Percentiles rank a stretch among this genome's conserved stretches.
Conservation (phyloP, 2,329 filamentous ascomycete genomes). For the Tolypocladium capitatum region DNA sequence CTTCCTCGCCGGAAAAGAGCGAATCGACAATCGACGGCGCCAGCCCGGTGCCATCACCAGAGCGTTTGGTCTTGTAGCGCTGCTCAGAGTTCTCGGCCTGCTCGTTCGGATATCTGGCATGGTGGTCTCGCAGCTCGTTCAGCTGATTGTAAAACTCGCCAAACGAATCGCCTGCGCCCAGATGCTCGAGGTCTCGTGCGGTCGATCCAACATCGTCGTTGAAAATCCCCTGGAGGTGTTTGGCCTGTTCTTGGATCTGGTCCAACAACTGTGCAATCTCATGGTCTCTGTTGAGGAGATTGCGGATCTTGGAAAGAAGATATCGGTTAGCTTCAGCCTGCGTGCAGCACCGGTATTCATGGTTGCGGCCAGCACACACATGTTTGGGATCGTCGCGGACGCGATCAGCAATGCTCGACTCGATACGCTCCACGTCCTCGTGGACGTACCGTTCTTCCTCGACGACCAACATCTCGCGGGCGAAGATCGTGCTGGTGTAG, state of each 20-base stretch:
- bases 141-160: constrained; percentile 85
- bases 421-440: constrained; percentile 90
- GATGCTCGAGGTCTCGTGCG: constrained; percentile 67
- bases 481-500: background rate
- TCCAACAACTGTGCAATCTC: constrained; percentile 77
- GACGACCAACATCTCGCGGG: constrained; percentile 56
- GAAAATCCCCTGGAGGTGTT: constrained; percentile 71
- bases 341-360: background rate
- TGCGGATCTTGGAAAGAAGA: constrained; percentile 53
- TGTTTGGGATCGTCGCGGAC: constrained; percentile 79
- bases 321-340: constrained; percentile 9
- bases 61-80: constrained; percentile 64
- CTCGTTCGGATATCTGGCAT: constrained; percentile 84
- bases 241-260: constrained; percentile 77
- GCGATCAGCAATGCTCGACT: constrained; percentile 85
- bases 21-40: constrained; percentile 62
- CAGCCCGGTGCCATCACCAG: constrained; percentile 49
- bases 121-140: constrained; percentile 69
- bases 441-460: constrained; percentile 92
- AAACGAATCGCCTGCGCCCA: constrained; percentile 76
- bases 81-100: constrained; percentile 90
- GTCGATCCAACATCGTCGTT: constrained; percentile 60
- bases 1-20: constrained; percentile 93
- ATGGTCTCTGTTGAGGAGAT: constrained; percentile 81
- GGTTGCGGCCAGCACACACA: constrained; percentile 34